phyloP scores from a whole-genome alignment of 2,329 filamentous ascomycete genomes.

The Aspergillus sp. region DNA sequence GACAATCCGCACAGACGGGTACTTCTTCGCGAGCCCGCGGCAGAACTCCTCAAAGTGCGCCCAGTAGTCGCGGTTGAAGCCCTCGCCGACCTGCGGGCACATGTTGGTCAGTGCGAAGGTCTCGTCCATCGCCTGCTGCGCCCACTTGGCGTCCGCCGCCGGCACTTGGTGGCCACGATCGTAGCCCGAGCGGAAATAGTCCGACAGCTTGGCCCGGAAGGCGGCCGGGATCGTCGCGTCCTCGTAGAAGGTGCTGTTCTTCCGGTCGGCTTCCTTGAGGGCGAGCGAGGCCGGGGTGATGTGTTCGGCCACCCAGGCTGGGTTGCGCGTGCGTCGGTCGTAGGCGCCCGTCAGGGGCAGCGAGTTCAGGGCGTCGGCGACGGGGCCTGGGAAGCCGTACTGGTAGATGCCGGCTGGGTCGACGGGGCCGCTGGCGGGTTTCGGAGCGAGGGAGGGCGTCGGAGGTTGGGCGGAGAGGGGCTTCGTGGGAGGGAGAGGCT shows the following conservation, averaged over 20 bases:
- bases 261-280: conserved; percentile 73
- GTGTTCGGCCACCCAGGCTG: conserved; percentile 93
- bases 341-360: conserved; percentile 79
- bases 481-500: conserved; percentile 18
- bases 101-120: conserved; percentile 95
- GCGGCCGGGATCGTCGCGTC: conserved; percentile 74
- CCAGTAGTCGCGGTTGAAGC: conserved; percentile 99
- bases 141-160: conserved; percentile 94
- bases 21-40: conserved; percentile 72
- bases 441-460: conserved; percentile 28
- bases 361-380: conserved; percentile 76
- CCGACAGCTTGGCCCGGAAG: conserved; percentile 85
- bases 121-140: conserved; percentile 87
- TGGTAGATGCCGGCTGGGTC: conserved; percentile 75
- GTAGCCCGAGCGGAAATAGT: conserved; percentile 93
- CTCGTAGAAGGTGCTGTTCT: conserved; percentile 78
- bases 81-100: conserved; percentile 96
- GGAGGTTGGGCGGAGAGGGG: conserved; percentile 39
- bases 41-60: conserved; percentile 98
- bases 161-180: conserved; percentile 97
- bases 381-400: conserved; percentile 88
- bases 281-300: conserved; percentile 85
- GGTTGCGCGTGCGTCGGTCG: conserved; percentile 88
- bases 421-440: conserved; percentile 49
- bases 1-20: conserved; percentile 85